Evolutionary conservation across 75 land plant genomes (phyloP).

Genomic region (Selaginella tamariscina): DNA sequence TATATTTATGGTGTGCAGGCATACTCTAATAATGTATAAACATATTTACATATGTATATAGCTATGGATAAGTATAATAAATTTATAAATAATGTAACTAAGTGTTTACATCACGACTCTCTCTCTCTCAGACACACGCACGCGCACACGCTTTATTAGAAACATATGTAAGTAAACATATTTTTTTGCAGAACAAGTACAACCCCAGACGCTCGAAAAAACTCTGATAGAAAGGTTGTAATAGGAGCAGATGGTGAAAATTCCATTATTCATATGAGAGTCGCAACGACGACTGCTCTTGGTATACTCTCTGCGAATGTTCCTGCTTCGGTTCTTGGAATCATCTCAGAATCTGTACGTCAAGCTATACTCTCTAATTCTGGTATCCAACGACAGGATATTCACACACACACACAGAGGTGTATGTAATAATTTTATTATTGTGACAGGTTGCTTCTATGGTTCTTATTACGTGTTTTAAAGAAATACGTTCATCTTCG

Average conservation of each 20-base stretch:
- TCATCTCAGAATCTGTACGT: conserved; percentile 46
- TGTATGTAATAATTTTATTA: too few species aligned
- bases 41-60: too few species aligned
- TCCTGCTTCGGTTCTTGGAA: conserved; percentile 30
- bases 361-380: conserved; percentile 48
- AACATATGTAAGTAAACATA: too few species aligned
- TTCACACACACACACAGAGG: neutral
- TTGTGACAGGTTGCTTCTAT: conserved; percentile 68
- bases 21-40: too few species aligned
- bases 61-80: too few species aligned
- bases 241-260: conserved; percentile 91
- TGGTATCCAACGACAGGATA: conserved; percentile 90
- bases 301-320: conserved; percentile 72
- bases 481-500: conserved; percentile 32
- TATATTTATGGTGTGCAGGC: too few species aligned
- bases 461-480: conserved; percentile 89
- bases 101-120: too few species aligned
- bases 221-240: conserved; percentile 33
- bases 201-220: neutral
- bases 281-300: conserved; percentile 62
- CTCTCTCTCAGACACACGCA: too few species aligned
- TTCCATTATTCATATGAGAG: conserved; percentile 76
- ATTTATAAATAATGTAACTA: too few species aligned
- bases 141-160: too few species aligned
- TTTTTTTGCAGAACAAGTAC: too few species aligned